phyloP scores from a whole-genome alignment of 164 flowering plant genomes.

The Nymphaea thermarum region DNA sequence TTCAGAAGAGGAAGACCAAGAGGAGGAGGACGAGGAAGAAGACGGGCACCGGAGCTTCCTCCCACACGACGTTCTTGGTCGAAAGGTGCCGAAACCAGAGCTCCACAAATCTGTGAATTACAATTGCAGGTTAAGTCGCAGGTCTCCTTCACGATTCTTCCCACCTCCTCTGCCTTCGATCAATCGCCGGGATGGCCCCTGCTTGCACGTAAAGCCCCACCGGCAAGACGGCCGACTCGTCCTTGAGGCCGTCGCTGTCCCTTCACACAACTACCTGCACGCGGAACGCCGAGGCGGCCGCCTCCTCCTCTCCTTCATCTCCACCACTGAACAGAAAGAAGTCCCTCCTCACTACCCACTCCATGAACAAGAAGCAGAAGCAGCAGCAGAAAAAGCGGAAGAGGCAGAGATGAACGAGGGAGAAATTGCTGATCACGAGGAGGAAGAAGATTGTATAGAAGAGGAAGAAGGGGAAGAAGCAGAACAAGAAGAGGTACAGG shows the following conservation, averaged over 20 bases:
- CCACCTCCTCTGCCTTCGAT: conserved; percentile 72
- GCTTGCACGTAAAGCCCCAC: conserved; percentile 34
- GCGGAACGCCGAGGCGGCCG: conserved; percentile 59
- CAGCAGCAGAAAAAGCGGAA: conserved; percentile 1
- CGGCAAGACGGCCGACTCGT: conserved; percentile 56
- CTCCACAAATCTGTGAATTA: not conserved
- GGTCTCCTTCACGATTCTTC: conserved; percentile 16
- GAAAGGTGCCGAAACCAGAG: not conserved
- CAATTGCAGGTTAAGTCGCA: not conserved
- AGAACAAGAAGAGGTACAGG: conserved; percentile 4
- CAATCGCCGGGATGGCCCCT: conserved; percentile 19
- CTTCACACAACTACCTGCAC: conserved; percentile 27
- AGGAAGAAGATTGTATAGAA: conserved; percentile 12
- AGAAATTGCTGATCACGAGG: conserved; percentile 7
- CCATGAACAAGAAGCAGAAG: not conserved
- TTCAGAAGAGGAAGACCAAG: not conserved
- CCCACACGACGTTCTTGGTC: too few relatives aligned
- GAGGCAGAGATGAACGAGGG: conserved; percentile 4
- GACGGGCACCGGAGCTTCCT: too few relatives aligned
- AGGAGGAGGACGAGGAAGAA: not conserved
- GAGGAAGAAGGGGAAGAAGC: conserved; percentile 5
- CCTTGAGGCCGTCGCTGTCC: conserved; percentile 54
- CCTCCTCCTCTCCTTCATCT: conserved; percentile 37
- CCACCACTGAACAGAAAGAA: not conserved
- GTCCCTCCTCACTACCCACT: conserved; percentile 1